Percentiles rank a stretch among this genome's conserved stretches.
phyloP scores from a whole-genome alignment of 805 yeast genomes.

The Tetrapisispora nanseiensis region DNA sequence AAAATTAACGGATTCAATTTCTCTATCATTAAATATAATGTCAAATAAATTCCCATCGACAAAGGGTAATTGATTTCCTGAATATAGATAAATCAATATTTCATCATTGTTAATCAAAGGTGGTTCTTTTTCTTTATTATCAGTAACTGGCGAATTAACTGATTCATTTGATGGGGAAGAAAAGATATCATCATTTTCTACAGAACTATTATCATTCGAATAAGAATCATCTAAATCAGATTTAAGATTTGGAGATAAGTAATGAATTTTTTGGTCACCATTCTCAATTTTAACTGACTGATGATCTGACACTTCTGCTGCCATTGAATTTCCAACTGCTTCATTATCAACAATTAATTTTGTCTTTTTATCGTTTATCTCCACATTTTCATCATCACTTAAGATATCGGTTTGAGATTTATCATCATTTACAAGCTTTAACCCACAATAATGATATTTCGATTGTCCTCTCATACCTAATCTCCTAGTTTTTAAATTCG shows the following conservation, averaged over 20 bases:
- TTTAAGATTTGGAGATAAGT: background rate
- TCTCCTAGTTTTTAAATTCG: conserved; percentile 62
- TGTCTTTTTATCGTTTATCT: background rate
- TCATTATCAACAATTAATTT: background rate
- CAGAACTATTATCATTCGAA: background rate
- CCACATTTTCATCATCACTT: background rate
- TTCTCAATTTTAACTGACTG: background rate
- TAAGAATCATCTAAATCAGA: background rate
- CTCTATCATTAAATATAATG: background rate
- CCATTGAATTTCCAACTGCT: background rate
- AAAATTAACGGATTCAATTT: background rate
- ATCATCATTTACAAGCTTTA: conserved; percentile 32
- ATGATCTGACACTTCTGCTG: background rate
- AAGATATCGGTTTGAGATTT: background rate
- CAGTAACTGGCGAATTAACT: background rate
- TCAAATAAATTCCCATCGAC: background rate
- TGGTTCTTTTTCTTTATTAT: background rate
- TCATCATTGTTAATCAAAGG: background rate
- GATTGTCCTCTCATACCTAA: conserved; percentile 76
- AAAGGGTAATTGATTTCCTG: background rate
- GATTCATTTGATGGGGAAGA: background rate
- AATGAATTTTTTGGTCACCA: background rate
- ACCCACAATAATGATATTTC: conserved; percentile 79
- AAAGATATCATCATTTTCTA: conserved; percentile 1
- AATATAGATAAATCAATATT: background rate